phyloP scores from a whole-genome alignment of 2,329 filamentous ascomycete species.

The Ceratocystis huliohia region DNA sequence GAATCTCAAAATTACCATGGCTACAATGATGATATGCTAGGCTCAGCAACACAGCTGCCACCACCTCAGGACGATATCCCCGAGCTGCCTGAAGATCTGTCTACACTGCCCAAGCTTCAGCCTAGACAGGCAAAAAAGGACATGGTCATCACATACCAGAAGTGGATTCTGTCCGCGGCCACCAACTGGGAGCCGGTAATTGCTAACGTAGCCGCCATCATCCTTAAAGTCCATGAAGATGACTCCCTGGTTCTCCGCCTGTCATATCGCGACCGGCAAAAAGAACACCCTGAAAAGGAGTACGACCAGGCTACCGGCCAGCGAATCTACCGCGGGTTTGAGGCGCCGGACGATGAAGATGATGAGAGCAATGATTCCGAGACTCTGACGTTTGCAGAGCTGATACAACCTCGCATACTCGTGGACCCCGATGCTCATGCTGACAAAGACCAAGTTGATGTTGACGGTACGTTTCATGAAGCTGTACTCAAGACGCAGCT shows the following conservation, averaged over 20 bases:
- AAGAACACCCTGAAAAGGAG: conserved; percentile 42
- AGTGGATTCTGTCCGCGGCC: conserved; percentile 46
- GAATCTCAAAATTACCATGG: conserved; percentile 27
- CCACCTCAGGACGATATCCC: conserved; percentile 43
- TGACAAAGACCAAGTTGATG: background rate
- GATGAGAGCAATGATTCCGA: conserved; percentile 39
- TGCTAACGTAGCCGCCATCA: conserved; percentile 50
- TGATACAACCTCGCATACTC: conserved; percentile 53
- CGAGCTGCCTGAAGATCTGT: conserved; percentile 44
- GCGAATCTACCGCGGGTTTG: conserved; percentile 58
- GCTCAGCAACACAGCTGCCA: background rate
- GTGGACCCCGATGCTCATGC: background rate
- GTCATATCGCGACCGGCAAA: conserved; percentile 53
- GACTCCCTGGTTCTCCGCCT: conserved; percentile 47
- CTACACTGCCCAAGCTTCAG: conserved; percentile 39
- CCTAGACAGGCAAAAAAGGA: conserved; percentile 39
- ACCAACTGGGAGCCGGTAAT: conserved; percentile 56
- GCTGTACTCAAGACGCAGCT: background rate
- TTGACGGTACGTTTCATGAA: conserved; percentile 4
- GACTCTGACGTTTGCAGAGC: conserved; percentile 46
- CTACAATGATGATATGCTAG: background rate
- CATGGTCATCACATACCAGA: conserved; percentile 58
- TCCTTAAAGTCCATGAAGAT: conserved; percentile 44
- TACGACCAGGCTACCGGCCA: conserved; percentile 57
- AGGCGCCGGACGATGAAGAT: conserved; percentile 53